A percentile compares a stretch with the other conserved stretches of the same genome.
These are phyloP conservation scores for Auricularia sp. DNA, from an alignment of 768 basidiomycete genomes.

Conservation along the genomic window DNA sequence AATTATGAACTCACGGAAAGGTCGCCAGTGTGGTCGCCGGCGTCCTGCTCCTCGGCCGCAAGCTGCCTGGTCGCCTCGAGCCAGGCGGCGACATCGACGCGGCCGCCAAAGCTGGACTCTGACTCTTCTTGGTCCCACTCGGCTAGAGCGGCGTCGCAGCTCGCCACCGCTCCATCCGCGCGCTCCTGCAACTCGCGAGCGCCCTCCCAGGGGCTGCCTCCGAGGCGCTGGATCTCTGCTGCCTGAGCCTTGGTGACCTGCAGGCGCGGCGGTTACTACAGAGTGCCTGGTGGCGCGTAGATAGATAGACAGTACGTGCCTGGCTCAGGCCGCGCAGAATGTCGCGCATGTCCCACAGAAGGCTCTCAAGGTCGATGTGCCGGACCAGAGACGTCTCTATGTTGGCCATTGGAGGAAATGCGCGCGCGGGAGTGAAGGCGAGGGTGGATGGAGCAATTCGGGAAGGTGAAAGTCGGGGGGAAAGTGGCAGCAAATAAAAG, in stretches of 20 bases:
- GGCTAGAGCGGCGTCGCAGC: neutral
- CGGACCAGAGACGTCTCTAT: neutral
- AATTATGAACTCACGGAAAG: neutral
- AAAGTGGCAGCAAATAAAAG: too few species aligned
- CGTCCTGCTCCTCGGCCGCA: neutral
- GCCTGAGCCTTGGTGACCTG: neutral
- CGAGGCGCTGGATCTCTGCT: neutral
- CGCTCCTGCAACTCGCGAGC: conserved; percentile 1
- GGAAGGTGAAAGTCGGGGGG: too few species aligned
- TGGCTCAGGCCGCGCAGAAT: conserved; percentile 1
- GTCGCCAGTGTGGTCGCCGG: neutral
- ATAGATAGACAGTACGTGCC: neutral
- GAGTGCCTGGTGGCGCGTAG: too few species aligned
- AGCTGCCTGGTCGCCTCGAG: neutral
- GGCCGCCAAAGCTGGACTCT: neutral
- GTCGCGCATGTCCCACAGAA: conserved; percentile 1
- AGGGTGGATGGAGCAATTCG: too few species aligned
- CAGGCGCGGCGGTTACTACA: too few species aligned
- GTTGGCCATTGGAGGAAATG: neutral
- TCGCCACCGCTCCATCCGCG: neutral
- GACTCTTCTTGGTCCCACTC: neutral
- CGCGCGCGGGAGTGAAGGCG: too few species aligned
- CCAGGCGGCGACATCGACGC: neutral
- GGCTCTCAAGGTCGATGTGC: neutral
- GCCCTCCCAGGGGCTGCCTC: neutral